These are phyloP conservation scores for Pilatotrama ljubarskyi DNA, from an alignment of 768 basidiomycete genomes.

Conservation along the genomic window DNA sequence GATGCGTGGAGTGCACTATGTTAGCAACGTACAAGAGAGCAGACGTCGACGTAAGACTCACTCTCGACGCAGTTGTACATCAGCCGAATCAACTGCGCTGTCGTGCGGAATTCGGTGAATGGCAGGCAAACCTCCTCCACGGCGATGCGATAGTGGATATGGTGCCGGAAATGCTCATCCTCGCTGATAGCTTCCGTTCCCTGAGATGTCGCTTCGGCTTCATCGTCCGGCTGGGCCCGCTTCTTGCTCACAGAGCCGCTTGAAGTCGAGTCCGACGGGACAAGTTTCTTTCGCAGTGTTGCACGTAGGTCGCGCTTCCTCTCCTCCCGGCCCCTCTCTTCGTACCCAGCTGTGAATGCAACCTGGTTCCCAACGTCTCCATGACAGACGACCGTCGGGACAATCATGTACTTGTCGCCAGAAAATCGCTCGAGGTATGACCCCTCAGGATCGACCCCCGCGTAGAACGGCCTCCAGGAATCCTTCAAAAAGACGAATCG, in stretches of 20 bases:
- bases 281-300: too few relatives aligned
- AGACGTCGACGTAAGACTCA: not conserved
- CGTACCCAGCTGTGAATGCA: not conserved
- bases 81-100: not conserved
- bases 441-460: constrained; percentile 1
- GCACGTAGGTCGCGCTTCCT: not conserved
- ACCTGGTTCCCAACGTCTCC: not conserved
- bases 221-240: not conserved
- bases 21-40: not conserved
- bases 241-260: not conserved
- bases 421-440: not conserved
- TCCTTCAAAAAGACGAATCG: constrained; percentile 19
- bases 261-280: not conserved
- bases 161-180: not conserved
- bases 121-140: constrained; percentile 12
- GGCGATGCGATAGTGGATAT: constrained; percentile 14
- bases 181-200: not conserved
- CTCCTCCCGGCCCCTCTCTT: not conserved
- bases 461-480: constrained; percentile 9
- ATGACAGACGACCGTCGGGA: constrained; percentile 7
- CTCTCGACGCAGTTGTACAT: not conserved
- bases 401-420: not conserved
- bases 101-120: not conserved
- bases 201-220: not conserved
- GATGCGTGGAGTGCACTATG: too few relatives aligned